Evolutionary conservation across 768 basidiomycete genomes (phyloP).

Genomic region (Symmetrospora coprosmae): DNA sequence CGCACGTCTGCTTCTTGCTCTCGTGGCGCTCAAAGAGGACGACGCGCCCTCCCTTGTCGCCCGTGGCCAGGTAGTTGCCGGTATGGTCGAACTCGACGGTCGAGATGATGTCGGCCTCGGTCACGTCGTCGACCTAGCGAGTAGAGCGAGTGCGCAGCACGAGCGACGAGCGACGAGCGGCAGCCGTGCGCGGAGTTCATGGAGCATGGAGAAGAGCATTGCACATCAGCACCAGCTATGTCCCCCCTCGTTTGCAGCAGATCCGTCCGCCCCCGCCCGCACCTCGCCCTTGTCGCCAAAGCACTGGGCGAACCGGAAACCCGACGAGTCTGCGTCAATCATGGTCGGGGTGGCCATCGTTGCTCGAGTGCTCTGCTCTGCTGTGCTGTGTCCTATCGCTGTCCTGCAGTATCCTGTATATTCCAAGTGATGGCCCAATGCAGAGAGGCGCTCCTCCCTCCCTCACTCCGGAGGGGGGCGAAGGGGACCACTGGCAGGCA

Average conservation of each 20-base stretch:
- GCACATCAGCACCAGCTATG: not conserved
- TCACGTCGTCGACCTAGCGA: constrained; percentile 95
- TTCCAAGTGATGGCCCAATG: too few species aligned
- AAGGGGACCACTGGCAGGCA: too few species aligned
- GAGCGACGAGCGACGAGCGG: not conserved
- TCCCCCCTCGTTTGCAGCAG: not conserved
- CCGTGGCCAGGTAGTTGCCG: constrained; percentile 96
- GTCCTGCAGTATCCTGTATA: too few species aligned
- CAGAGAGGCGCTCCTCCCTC: too few species aligned
- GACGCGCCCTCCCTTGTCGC: constrained; percentile 97
- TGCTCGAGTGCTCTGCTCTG: too few species aligned
- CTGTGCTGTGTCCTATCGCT: too few species aligned
- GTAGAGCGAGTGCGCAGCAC: not conserved
- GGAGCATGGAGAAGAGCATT: not conserved
- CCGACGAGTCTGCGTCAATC: constrained; percentile 35
- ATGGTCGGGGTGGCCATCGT: constrained; percentile 4
- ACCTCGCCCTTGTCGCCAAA: constrained; percentile 82
- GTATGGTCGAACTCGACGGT: constrained; percentile 99
- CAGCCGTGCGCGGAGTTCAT: too few species aligned
- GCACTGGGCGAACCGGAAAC: constrained; percentile 98
- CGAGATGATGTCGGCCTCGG: constrained; percentile 99
- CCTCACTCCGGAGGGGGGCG: too few species aligned
- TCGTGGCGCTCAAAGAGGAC: constrained; percentile 98
- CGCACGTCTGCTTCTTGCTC: constrained; percentile 97
- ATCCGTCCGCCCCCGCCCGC: not conserved